A percentile compares a stretch with the other conserved stretches of the same genome.
Evolutionary conservation across 805 yeast species (phyloP).

Genomic region (Ascoidea rubescens): DNA sequence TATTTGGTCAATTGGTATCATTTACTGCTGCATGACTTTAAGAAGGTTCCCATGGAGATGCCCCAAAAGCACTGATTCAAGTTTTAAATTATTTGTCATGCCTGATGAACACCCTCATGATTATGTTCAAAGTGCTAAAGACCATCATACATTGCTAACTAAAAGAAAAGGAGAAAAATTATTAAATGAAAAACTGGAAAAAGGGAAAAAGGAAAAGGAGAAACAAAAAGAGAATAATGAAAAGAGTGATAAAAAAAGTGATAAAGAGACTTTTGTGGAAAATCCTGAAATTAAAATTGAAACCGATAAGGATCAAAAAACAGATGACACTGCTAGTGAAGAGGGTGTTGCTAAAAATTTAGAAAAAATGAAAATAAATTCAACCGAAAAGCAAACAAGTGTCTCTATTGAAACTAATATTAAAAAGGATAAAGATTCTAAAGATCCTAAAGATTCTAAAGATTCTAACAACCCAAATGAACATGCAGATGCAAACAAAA

Average conservation of each 20-base stretch:
- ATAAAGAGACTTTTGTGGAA: neutral
- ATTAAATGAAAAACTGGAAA: constrained; percentile 1
- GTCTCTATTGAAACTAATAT: constrained; percentile 7
- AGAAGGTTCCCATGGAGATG: constrained; percentile 84
- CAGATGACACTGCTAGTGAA: neutral
- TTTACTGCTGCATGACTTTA: constrained; percentile 76
- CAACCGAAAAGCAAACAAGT: constrained; percentile 9
- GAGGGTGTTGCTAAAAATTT: constrained; percentile 1
- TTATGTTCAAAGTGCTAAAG: constrained; percentile 54
- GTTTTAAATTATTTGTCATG: constrained; percentile 50
- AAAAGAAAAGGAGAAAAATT: neutral
- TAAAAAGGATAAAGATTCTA: too few relatives aligned
- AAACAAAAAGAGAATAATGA: neutral
- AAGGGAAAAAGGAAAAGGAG: constrained; percentile 1
- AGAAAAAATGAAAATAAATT: constrained; percentile 3
- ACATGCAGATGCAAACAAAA: too few relatives aligned
- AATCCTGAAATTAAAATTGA: neutral
- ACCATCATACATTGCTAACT: constrained; percentile 46
- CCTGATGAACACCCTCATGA: constrained; percentile 69
- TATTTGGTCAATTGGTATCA: constrained; percentile 75
- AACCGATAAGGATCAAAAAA: neutral
- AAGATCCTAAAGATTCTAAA: too few relatives aligned
- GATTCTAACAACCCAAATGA: too few relatives aligned
- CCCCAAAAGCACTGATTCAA: constrained; percentile 55
- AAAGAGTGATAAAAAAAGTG: constrained; percentile 1